A percentile compares a stretch with the other conserved stretches of the same genome.
Evolutionary conservation across 257 asterid genomes (phyloP).

Genomic region (Forsythia suspensa): DNA sequence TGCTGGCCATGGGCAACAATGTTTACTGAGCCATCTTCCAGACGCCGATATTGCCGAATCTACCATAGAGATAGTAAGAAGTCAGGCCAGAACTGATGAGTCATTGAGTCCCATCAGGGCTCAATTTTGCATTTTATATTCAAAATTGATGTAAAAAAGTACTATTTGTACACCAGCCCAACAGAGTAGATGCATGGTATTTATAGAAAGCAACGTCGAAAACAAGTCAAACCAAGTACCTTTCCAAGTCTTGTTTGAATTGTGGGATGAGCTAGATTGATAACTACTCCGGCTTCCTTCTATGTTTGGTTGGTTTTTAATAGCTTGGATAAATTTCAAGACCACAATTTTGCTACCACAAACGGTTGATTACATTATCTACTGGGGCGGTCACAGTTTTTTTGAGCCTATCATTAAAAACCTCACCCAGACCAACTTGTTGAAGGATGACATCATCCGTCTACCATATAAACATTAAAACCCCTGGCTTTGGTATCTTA

Average conservation of each 20-base stretch:
- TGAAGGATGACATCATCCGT: not conserved
- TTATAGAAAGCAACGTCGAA: not conserved
- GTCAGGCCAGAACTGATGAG: conserved; percentile 7
- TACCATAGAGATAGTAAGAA: conserved; percentile 31
- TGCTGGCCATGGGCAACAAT: conserved; percentile 90
- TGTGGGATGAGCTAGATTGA: not conserved
- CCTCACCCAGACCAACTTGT: not conserved
- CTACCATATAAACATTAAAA: not conserved
- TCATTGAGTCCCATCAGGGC: conserved; percentile 11
- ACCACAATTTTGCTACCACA: not conserved
- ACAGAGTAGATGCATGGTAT: not conserved
- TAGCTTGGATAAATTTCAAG: not conserved
- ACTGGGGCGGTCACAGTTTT: not conserved
- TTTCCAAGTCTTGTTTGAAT: not conserved
- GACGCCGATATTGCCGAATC: conserved; percentile 88
- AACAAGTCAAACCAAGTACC: not conserved
- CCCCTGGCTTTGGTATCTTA: not conserved
- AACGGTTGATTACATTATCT: not conserved
- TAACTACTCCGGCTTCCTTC: not conserved
- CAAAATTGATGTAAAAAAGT: conserved; percentile 8
- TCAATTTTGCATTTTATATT: not conserved
- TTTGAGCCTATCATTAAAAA: not conserved
- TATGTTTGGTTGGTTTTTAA: not conserved
- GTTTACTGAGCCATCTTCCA: conserved; percentile 94
- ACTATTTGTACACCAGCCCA: conserved; percentile 4